These are phyloP conservation scores for Teunomyces lycoperdinae DNA, from an alignment of 805 yeast genomes.

Conservation along the genomic window DNA sequence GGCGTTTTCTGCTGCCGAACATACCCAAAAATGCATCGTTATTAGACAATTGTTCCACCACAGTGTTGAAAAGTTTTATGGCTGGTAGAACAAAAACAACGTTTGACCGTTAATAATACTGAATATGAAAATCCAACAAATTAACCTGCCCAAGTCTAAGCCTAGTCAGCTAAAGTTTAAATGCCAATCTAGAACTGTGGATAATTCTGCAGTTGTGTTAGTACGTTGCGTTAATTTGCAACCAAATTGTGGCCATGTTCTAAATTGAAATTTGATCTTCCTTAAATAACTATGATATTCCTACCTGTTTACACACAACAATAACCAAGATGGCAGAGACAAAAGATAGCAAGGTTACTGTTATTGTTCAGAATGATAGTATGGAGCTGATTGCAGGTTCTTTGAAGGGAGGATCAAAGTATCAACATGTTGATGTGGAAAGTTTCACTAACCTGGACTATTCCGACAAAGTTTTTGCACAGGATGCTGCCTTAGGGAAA, in stretches of 20 bases:
- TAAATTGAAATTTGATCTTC: background rate
- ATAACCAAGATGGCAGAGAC: background rate
- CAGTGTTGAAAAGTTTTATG: too few species aligned
- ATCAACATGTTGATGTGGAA: background rate
- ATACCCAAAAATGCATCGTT: too few species aligned
- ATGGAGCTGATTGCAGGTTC: background rate
- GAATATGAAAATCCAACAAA: too few species aligned
- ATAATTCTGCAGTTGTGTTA: background rate
- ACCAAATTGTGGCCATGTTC: constrained; percentile 1
- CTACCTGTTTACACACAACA: background rate
- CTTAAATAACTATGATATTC: background rate
- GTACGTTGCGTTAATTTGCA: background rate
- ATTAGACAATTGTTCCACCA: too few species aligned
- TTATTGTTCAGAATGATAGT: background rate
- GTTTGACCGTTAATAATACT: too few species aligned
- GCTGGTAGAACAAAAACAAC: too few species aligned
- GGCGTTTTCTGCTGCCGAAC: too few species aligned
- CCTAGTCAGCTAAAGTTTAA: too few species aligned
- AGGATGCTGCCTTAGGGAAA: background rate
- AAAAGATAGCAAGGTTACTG: background rate
- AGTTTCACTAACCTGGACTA: constrained; percentile 1
- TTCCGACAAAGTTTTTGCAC: constrained; percentile 1
- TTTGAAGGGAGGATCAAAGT: background rate
- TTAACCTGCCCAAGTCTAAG: too few species aligned
- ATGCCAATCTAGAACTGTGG: background rate